These are phyloP conservation scores for Cutaneotrichosporon cutaneum DNA, from an alignment of 1,284 basidiomycete species.

Conservation along the genomic window DNA sequence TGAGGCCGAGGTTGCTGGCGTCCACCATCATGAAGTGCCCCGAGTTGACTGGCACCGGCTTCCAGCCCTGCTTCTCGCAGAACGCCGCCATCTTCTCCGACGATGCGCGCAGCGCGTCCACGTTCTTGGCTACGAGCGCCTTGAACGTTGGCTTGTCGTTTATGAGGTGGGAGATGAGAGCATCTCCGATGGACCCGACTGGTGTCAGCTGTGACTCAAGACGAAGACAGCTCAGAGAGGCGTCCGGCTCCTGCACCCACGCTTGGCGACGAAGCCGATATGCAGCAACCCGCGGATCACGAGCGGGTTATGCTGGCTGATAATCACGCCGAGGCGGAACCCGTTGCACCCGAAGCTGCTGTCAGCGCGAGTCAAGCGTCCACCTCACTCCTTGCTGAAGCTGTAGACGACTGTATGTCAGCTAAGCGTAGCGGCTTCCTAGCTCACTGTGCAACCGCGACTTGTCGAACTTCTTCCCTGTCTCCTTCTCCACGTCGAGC, in stretches of 20 bases:
- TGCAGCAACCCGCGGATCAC: constrained; percentile 48
- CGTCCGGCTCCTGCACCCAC: constrained; percentile 22
- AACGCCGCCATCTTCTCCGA: constrained; percentile 39
- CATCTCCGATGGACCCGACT: constrained; percentile 48
- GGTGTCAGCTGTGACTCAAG: constrained; percentile 8
- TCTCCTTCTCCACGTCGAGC: constrained; percentile 52
- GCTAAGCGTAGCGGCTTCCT: neutral
- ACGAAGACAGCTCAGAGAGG: no score
- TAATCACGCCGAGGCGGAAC: constrained; percentile 49
- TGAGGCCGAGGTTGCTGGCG: constrained; percentile 13
- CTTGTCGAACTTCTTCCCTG: constrained; percentile 46
- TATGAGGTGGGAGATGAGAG: constrained; percentile 43
- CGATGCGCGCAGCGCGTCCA: constrained; percentile 35
- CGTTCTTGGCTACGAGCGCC: constrained; percentile 38
- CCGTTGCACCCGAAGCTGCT: constrained; percentile 54
- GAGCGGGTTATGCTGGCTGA: constrained; percentile 51
- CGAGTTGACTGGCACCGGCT: constrained; percentile 43
- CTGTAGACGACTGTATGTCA: constrained; percentile 42
- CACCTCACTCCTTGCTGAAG: constrained; percentile 51
- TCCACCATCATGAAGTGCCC: constrained; percentile 27
- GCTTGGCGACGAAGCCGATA: constrained; percentile 46
- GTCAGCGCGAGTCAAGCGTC: constrained; percentile 7
- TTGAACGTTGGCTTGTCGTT: constrained; percentile 35
- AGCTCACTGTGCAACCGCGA: constrained; percentile 47
- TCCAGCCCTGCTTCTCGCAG: constrained; percentile 43